Conservation (phyloP, 345 rosid genomes). For the Eucalyptus caleyi region DNA sequence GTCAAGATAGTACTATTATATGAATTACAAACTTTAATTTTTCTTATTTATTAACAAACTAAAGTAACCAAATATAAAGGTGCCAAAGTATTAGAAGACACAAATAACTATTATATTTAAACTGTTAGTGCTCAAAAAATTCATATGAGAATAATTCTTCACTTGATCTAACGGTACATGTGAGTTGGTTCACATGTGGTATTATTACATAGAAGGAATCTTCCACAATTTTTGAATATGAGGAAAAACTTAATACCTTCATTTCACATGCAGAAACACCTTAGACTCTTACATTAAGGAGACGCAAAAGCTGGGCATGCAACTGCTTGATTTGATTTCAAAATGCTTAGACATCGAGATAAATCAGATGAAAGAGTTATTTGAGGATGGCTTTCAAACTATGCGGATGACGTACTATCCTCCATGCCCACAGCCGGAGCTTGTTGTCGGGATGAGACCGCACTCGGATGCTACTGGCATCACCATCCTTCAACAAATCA, state of each 20-base stretch:
- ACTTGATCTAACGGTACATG: not conserved
- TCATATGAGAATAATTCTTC: not conserved
- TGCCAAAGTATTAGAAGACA: not conserved
- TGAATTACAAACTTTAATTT: not conserved
- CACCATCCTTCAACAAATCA: slow-evolving; percentile 9
- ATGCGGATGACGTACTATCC: slow-evolving; percentile 13
- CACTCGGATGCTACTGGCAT: slow-evolving; percentile 6
- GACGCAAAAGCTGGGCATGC: slow-evolving; percentile 5
- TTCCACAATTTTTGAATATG: not conserved
- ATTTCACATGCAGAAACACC: not conserved
- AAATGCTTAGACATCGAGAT: not conserved
- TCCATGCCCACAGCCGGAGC: slow-evolving; percentile 6
- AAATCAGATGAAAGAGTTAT: slow-evolving; percentile 7
- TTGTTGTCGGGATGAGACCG: slow-evolving; percentile 6
- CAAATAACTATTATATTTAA: too few relatives aligned
- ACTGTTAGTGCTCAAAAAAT: not conserved
- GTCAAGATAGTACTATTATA: not conserved
- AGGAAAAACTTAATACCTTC: not conserved
- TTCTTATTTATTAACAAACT: not conserved
- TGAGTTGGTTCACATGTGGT: not conserved
- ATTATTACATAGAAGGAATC: not conserved
- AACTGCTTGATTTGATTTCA: slow-evolving; percentile 1
- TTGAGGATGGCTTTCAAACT: slow-evolving; percentile 21
- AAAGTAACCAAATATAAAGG: not conserved
- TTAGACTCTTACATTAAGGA: slow-evolving; percentile 12